Conservation (phyloP, 768 basidiomycete genomes). For the Tylopilus plumbeoviolaceoides region DNA sequence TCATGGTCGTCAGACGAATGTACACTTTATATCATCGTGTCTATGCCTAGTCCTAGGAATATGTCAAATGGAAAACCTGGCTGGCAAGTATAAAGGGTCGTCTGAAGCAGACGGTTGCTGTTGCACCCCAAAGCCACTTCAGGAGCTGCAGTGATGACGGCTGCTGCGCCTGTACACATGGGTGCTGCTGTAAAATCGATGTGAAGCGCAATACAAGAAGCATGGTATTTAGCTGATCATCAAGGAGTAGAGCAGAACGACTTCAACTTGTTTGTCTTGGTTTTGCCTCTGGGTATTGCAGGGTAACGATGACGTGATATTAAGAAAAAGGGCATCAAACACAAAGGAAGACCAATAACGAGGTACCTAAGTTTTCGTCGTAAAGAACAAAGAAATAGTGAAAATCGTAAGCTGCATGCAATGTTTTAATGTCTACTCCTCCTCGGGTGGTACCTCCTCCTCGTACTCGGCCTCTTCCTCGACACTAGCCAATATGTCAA, state of each 20-base stretch:
- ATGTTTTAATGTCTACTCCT: slow-evolving; percentile 42
- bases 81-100: slow-evolving; percentile 7
- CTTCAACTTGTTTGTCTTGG: background rate
- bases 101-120: slow-evolving; percentile 9
- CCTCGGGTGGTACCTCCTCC: slow-evolving; percentile 64
- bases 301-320: slow-evolving; percentile 31
- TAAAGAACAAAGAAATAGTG: slow-evolving; percentile 19
- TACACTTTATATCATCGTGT: slow-evolving; percentile 5
- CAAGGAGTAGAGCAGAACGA: too few species aligned
- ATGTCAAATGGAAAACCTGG: background rate
- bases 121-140: slow-evolving; percentile 31
- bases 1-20: background rate
- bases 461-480: slow-evolving; percentile 91
- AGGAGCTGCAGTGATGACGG: slow-evolving; percentile 26
- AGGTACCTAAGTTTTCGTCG: slow-evolving; percentile 35
- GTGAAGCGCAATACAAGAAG: too few species aligned
- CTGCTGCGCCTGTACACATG: slow-evolving; percentile 32
- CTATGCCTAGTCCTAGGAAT: slow-evolving; percentile 6
- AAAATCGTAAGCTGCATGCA: slow-evolving; percentile 13
- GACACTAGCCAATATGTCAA: slow-evolving; percentile 43
- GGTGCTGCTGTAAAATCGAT: slow-evolving; percentile 16
- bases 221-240: too few species aligned
- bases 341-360: slow-evolving; percentile 29
- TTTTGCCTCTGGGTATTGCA: slow-evolving; percentile 9
- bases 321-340: slow-evolving; percentile 29